Conservation (phyloP, 164 flowering plant genomes). For the Vitis amurensis region DNA sequence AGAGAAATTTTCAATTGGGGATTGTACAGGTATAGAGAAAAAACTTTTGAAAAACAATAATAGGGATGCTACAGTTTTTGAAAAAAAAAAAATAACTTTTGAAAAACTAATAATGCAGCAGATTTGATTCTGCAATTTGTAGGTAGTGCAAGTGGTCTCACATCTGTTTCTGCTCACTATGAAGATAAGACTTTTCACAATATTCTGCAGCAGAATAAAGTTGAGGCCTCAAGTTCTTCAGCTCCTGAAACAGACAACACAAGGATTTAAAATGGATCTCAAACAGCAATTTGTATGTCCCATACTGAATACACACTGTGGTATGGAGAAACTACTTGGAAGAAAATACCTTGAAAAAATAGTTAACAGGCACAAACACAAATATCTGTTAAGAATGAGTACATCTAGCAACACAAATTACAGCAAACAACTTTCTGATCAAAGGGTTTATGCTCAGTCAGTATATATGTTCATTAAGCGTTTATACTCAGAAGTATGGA, state of each 20-base stretch:
- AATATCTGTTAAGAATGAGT: neutral
- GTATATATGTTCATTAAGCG: no score
- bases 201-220: slow-evolving; percentile 98
- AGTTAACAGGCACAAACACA: neutral
- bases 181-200: slow-evolving; percentile 91
- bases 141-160: slow-evolving; percentile 24
- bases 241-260: slow-evolving; percentile 54
- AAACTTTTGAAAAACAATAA: no score
- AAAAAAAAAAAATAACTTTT: no score
- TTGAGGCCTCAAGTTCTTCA: slow-evolving; percentile 90
- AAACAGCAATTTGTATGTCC: neutral
- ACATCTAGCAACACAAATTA: neutral
- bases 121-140: no score
- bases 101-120: no score
- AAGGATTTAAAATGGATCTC: neutral
- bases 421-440: no score
- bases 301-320: neutral
- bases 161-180: slow-evolving; percentile 93
- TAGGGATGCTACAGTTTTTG: no score
- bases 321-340: neutral
- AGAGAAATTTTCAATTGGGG: no score
- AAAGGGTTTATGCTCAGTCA: no score
- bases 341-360: neutral
- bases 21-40: no score
- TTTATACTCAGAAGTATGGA: no score